These are phyloP conservation scores for Auxenochlorella protothecoides DNA, from an alignment of 139 green algal species.

Conservation along the genomic window DNA sequence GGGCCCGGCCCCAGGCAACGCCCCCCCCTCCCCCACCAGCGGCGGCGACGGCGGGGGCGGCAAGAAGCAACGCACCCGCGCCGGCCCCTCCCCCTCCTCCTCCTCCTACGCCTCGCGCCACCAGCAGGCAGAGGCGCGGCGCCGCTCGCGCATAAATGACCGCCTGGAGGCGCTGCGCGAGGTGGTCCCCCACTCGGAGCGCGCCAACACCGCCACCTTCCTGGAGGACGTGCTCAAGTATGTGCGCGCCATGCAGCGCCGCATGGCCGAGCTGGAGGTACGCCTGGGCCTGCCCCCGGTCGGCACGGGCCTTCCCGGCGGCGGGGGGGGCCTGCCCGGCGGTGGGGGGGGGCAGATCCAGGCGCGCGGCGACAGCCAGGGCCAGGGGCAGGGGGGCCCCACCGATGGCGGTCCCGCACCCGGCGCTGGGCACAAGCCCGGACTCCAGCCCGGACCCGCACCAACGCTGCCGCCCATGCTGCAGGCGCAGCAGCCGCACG, in stretches of 20 bases:
- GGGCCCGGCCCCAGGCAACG: too few species aligned
- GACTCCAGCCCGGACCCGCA: too few species aligned
- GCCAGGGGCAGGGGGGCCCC: too few species aligned
- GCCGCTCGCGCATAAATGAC: slow-evolving; percentile 21
- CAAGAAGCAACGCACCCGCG: too few species aligned
- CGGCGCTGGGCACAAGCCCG: too few species aligned
- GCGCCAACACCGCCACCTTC: slow-evolving; percentile 73
- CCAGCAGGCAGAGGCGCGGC: slow-evolving; percentile 19
- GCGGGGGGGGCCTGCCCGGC: too few species aligned
- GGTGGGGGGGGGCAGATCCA: neutral
- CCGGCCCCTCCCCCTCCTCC: too few species aligned
- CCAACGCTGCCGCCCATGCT: too few species aligned
- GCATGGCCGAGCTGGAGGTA: slow-evolving; percentile 13
- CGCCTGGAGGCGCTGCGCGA: slow-evolving; percentile 52
- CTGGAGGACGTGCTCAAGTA: slow-evolving; percentile 73
- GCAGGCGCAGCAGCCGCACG: neutral
- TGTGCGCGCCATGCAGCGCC: slow-evolving; percentile 39
- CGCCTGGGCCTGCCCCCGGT: slow-evolving; percentile 3
- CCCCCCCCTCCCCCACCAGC: too few species aligned
- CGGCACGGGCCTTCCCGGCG: neutral
- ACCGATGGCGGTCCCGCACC: too few species aligned
- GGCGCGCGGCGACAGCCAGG: neutral
- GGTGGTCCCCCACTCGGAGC: slow-evolving; percentile 69
- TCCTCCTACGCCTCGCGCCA: neutral
- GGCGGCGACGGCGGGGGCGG: too few species aligned